Percentiles rank a stretch among this genome's conserved stretches.
Evolutionary conservation across 441 rosid genomes (phyloP).

Genomic region (Eruca vesicaria): DNA sequence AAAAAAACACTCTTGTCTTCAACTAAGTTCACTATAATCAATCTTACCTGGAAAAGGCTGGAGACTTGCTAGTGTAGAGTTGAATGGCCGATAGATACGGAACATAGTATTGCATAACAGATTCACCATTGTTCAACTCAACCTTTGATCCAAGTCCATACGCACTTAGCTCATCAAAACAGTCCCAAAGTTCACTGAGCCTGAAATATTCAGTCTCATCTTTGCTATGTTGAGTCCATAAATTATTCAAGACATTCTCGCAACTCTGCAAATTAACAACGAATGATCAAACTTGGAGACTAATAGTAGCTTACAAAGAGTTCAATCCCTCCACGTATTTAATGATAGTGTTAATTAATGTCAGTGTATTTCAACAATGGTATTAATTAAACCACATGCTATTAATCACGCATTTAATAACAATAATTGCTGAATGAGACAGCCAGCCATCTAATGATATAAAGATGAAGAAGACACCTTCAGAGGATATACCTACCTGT

Average conservation of each 20-base stretch:
- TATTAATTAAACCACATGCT: background rate
- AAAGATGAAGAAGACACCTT: constrained; percentile 3
- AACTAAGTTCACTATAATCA: background rate
- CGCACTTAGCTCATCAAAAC: constrained; percentile 73
- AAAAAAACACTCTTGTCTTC: background rate
- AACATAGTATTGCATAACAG: constrained; percentile 53
- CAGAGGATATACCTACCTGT: constrained; percentile 22
- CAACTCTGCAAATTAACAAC: constrained; percentile 38
- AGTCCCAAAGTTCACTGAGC: constrained; percentile 64
- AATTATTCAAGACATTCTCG: constrained; percentile 40
- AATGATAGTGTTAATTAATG: background rate
- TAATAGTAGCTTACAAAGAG: background rate
- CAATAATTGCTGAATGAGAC: constrained; percentile 7
- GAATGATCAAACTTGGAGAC: background rate
- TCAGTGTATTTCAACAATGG: background rate
- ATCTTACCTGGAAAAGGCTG: constrained; percentile 42
- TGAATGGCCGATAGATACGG: constrained; percentile 81
- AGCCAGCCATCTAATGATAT: background rate
- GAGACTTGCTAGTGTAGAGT: constrained; percentile 52
- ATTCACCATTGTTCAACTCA: constrained; percentile 38
- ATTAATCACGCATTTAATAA: background rate
- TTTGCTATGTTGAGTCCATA: constrained; percentile 55
- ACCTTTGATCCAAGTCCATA: constrained; percentile 56
- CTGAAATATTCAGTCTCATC: constrained; percentile 49
- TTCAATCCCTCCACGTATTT: background rate